These are phyloP conservation scores for Chlamydomonas sphaeroides DNA, from an alignment of 139 green algal genomes.

Conservation along the genomic window DNA sequence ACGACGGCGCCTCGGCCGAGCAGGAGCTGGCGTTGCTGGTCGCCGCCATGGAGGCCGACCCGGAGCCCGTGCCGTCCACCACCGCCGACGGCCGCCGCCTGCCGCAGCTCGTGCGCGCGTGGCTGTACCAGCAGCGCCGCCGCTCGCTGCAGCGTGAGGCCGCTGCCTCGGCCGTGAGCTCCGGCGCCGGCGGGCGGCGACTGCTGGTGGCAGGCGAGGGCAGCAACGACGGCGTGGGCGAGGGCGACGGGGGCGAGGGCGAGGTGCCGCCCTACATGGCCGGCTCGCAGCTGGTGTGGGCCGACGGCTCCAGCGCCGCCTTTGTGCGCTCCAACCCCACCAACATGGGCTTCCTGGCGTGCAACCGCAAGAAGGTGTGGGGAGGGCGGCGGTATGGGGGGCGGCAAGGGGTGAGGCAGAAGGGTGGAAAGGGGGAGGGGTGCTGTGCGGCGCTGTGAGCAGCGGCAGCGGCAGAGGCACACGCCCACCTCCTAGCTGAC, in stretches of 20 bases:
- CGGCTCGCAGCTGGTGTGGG: neutral
- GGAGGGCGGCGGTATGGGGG: too few species aligned
- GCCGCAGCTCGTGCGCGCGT: neutral
- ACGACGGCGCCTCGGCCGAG: neutral
- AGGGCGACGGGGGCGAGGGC: neutral
- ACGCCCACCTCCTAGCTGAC: too few species aligned
- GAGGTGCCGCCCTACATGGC: neutral
- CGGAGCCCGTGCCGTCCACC: neutral
- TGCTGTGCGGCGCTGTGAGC: too few species aligned
- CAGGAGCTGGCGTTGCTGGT: neutral
- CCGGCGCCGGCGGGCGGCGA: too few species aligned
- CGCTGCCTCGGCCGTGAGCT: too few species aligned
- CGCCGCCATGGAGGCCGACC: neutral
- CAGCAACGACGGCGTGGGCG: neutral
- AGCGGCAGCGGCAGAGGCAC: too few species aligned
- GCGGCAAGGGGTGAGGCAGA: too few species aligned
- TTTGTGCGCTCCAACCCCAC: neutral
- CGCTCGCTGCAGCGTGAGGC: too few species aligned
- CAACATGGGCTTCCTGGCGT: slow-evolving; percentile 36
- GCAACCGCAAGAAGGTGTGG: slow-evolving; percentile 36
- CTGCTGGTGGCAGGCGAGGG: too few species aligned
- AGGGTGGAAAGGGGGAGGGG: too few species aligned
- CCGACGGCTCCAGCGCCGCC: neutral
- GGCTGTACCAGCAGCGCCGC: neutral
- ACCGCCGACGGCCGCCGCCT: neutral